Evolutionary conservation across 176 grass and related monocot species (phyloP), one percentile per base, ranked within the genome.

Genomic region (Avena sativa): DNA sequence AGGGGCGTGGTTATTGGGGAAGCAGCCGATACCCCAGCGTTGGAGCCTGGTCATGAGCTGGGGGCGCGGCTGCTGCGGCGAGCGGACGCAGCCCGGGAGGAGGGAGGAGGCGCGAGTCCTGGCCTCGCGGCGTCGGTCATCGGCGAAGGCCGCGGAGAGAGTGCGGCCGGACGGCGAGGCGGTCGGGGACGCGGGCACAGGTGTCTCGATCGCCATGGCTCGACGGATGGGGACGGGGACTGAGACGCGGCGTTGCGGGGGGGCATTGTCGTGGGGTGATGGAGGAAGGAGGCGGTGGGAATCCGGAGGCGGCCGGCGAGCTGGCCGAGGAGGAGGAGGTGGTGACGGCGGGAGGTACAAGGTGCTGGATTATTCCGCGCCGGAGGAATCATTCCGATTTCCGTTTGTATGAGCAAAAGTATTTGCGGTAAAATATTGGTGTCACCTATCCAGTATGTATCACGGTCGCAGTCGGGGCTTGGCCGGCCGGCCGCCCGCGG

Each of bases 91-190:
- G 71, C 25, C 40, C 25, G 40, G 36, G 16, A 57, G 53, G 60
- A 51, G 26, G 48, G 0, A 12, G 9, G 20, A 14, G 26, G 44
- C 17, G 46, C 9, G 2, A 58, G 21, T 67, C 71, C 58, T 70
- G 74, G 68, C 12, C 4, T 80, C 84, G 21, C 68, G 76, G 53
- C 71, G 87, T 53, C 74, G 87, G 38, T 86, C 83, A 11, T 80
- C 58, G 2, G 16, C 57, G 21, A 89, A 81, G 36, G 12, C 79
- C 38, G 65, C 67, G 87, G 79, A 86, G 80, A 86, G 87, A 12
- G 87, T 90, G 58, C 43, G 70, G 14, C 34, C 62, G 0, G 71
- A 30, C 62, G 62, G 72, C 47, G 46, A 75, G 47, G 72, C 72
- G 72, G 73, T 76, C 73, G 73, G 73, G 48, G 73, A 76, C 26